Evolutionary conservation across 176 grass and related monocot species (phyloP), one percentile per base, ranked within the genome.

Genomic region (Zea luxurians): DNA sequence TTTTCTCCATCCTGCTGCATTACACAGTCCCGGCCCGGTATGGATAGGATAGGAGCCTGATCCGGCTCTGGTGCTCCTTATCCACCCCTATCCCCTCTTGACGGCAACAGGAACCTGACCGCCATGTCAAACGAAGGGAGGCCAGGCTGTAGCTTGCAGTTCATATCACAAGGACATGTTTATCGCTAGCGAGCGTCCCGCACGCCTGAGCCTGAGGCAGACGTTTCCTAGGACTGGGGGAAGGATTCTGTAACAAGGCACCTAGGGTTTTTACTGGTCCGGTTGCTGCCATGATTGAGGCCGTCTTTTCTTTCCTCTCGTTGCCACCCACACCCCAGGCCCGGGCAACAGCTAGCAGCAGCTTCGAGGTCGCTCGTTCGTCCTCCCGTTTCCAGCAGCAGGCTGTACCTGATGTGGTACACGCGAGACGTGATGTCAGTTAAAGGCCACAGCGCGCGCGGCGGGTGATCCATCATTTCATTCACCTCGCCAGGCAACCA

Each of bases 391-490:
- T 21, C 50, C 20, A 17, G 64, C 27, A 43, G 50, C 60, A 6
- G 27, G 17, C 61, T 17, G 37, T 10, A 62, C 27, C 46, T 8
- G 75, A 83, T 73, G 61, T 16, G 69, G 75, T 88, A 75, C 76
- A 64, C 69, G 21, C 61, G 1, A 70, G 68, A 50, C 61, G 40
- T 62, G 35, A 21, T 9, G 71, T 6, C 41, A 36, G 55, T 42
- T 70, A 21, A 62, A 81, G 46, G 70, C n/a, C 61, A 60, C 77
- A 79, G 62, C 62, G 50, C 34, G 17, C 10, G 60, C 13, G 35
- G 37, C 42, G 16, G 53, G 37, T n/a, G 64, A 48, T 70, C 72
- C 78, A 77, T 82, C 72, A 76, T 86, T 57, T 82, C 73, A 36
- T 57, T 82, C 73, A 36, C 10, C 37, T 76, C 71, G 3, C 85